Evolutionary conservation across 352 stramenopile genomes (phyloP).

Genomic region (Phytophthora cajani): DNA sequence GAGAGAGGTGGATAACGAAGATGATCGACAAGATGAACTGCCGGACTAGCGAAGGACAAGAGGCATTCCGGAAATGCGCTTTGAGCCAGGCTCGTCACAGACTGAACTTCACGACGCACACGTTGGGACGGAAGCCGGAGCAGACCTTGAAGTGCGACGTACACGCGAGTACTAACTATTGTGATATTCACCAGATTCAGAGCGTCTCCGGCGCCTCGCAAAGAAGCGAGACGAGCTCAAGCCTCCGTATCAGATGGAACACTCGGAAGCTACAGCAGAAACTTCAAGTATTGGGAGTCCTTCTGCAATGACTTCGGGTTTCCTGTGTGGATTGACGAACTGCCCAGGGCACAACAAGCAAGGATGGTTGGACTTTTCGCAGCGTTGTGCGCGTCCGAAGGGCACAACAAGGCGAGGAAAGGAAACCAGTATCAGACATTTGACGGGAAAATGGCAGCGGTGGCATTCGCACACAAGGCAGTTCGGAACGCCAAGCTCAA

Average conservation of each 20-base stretch:
- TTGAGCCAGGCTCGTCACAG: not conserved
- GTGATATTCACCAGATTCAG: not conserved
- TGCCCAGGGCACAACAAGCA: not conserved
- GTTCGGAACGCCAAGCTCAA: not conserved
- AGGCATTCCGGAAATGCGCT: not conserved
- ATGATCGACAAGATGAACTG: constrained; percentile 1
- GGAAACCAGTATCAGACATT: not conserved
- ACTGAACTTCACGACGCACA: not conserved
- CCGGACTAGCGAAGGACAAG: not conserved
- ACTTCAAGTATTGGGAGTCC: not conserved
- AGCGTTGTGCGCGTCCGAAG: not conserved
- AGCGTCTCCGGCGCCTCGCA: too few species aligned
- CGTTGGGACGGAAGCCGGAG: not conserved
- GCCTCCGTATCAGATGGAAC: not conserved
- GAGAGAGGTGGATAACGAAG: not conserved
- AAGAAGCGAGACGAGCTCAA: not conserved
- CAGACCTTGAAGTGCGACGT: not conserved
- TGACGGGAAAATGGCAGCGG: not conserved
- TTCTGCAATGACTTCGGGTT: not conserved
- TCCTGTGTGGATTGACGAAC: not conserved
- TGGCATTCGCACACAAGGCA: not conserved
- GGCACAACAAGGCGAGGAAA: not conserved
- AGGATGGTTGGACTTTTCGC: not conserved
- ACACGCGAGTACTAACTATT: not conserved
- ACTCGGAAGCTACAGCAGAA: not conserved